phyloP scores from a whole-genome alignment of 2,329 filamentous ascomycete species.

The Rasamsonia emersonii region DNA sequence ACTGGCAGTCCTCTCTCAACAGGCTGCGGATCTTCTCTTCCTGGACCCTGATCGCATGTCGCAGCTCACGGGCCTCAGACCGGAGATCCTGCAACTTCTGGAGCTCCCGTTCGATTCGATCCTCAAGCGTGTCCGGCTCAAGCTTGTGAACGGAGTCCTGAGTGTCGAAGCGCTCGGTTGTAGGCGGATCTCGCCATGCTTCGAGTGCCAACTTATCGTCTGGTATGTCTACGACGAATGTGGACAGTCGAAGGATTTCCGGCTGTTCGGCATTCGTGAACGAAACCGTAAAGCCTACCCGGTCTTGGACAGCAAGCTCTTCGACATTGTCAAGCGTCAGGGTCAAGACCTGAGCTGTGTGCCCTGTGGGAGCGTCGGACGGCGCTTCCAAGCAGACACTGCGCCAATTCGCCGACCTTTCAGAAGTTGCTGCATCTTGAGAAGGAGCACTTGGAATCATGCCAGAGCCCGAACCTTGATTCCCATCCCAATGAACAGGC shows the following conservation, averaged over 20 bases:
- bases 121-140: constrained; percentile 6
- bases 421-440: constrained; percentile 9
- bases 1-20: constrained; percentile 19
- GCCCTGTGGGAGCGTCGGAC: constrained; percentile 8
- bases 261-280: constrained; percentile 19
- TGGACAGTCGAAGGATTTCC: constrained; percentile 18
- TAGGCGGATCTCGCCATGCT: constrained; percentile 13
- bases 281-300: constrained; percentile 26
- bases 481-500: constrained; percentile 15
- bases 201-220: constrained; percentile 13
- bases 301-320: constrained; percentile 11
- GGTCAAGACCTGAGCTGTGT: constrained; percentile 20
- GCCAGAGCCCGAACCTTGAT: constrained; percentile 15
- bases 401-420: constrained; percentile 16
- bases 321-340: constrained; percentile 16
- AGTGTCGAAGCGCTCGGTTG: constrained; percentile 5
- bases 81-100: constrained; percentile 18
- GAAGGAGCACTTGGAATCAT: constrained; percentile 14
- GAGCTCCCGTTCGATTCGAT: constrained; percentile 16
- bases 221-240: constrained; percentile 15
- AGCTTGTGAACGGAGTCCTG: background rate
- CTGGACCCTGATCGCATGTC: constrained; percentile 17
- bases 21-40: constrained; percentile 19
- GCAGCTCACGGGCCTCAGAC: constrained; percentile 15
- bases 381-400: constrained; percentile 19